These are phyloP conservation scores for Fomitopsis schrenkii DNA, from an alignment of 1,284 basidiomycete genomes.

Conservation along the genomic window DNA sequence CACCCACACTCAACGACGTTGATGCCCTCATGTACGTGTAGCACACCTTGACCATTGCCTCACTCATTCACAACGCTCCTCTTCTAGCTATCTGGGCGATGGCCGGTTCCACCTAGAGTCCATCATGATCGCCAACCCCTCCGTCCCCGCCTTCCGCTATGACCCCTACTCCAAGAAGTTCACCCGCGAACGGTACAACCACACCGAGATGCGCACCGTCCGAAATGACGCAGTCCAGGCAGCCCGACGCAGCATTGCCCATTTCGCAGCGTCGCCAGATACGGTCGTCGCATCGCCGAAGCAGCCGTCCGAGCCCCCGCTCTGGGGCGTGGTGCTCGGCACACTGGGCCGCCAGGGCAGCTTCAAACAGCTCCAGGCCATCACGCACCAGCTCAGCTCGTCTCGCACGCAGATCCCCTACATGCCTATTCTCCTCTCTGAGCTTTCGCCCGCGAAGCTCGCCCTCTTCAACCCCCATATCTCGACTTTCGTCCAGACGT, in stretches of 20 bases:
- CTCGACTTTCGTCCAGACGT: constrained; percentile 91
- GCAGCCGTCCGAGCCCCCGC: constrained; percentile 20
- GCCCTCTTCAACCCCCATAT: constrained; percentile 79
- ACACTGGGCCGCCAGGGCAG: constrained; percentile 95
- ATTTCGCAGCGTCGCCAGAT: constrained; percentile 19
- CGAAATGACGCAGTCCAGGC: constrained; percentile 76
- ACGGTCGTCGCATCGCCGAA: not conserved
- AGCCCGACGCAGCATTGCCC: constrained; percentile 62
- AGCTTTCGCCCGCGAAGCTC: constrained; percentile 93
- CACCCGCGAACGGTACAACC: constrained; percentile 90
- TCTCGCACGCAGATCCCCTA: constrained; percentile 63
- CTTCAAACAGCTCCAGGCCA: constrained; percentile 84
- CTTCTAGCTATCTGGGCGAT: constrained; percentile 87
- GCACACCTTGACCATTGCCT: not conserved
- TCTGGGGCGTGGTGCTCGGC: constrained; percentile 95
- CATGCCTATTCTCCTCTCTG: constrained; percentile 90
- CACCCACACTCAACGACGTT: constrained; percentile 75
- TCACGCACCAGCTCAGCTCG: constrained; percentile 61
- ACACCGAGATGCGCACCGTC: constrained; percentile 79
- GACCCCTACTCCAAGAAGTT: constrained; percentile 98
- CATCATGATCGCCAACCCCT: constrained; percentile 98
- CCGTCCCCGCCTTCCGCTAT: constrained; percentile 95
- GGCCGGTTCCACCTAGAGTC: constrained; percentile 98
- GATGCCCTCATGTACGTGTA: constrained; percentile 81
- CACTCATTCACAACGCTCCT: constrained; percentile 5